Base-by-base conservation (phyloP, 768 basidiomycete genomes). In the Lactarius hatsudake region DNA sequence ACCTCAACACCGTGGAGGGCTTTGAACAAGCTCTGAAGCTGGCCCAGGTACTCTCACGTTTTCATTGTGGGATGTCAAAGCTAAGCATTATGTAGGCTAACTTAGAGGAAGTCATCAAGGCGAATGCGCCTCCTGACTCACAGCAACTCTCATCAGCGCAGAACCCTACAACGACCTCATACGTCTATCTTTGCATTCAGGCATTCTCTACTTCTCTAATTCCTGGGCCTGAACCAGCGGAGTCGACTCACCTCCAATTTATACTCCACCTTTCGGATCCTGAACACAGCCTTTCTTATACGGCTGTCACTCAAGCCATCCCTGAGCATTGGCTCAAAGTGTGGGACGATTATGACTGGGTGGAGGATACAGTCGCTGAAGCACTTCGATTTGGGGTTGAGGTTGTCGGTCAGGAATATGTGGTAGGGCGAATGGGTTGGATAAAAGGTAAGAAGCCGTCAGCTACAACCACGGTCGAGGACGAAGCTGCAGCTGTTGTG, bases 261-360 rank as follows among this genome's bases (percentile, higher is more conserved):
- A 75, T 90, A 68, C 69, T 91, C 57, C 80, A 86, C 63, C 78
- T 91, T 10, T 79, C 80, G 43, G 96, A 98, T 77, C 94, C 95
- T 13, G 81, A 79, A 5, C 94, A 98, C 75, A 81, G 87, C 42
- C 80, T 98, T 61, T 80, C 81, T 7, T 88, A 89, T 73, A 87
- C 87, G 7, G 92, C 93, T 0, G 76, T 92, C 59, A 93, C 93
- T 6, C 97, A 98, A 75, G 82, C 86, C 6, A 82, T 96, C 26
- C 94, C 96, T 0, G 81, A 79, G n/a, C 79, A 83, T 59, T 99
- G 97, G 97, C 76, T 98, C 63, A 86, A 87, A 5, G 80, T 94
- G 54, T 96, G 94, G 88, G 96, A 97, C 73, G 83, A 88, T 70
- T 91, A 94, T 75, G 89, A 92, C 54, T 96, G 97, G 97, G 95